phyloP scores from a whole-genome alignment of 176 grass and related monocot species.

The Stipa capillata region DNA sequence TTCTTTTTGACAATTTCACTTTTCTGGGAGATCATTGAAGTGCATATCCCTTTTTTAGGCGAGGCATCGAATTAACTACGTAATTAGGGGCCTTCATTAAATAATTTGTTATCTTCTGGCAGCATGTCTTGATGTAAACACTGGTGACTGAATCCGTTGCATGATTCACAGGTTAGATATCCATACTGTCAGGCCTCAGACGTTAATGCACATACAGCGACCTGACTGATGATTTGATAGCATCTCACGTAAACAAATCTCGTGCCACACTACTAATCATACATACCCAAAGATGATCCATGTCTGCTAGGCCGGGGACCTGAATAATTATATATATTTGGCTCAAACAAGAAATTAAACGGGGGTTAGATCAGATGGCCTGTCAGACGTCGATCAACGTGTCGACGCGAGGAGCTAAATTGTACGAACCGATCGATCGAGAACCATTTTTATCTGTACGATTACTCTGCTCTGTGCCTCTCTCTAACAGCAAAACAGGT shows the following conservation, averaged over 20 bases:
- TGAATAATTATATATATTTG: background rate
- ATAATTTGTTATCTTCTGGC: too few species aligned
- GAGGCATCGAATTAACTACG: too few species aligned
- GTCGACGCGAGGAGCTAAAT: background rate
- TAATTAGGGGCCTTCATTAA: too few species aligned
- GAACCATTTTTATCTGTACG: too few species aligned
- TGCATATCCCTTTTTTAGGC: too few species aligned
- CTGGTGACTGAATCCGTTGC: background rate
- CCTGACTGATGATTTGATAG: background rate
- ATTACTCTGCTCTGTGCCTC: background rate
- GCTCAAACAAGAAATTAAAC: background rate
- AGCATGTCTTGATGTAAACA: too few species aligned
- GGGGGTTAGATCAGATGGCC: background rate
- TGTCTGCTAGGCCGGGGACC: background rate
- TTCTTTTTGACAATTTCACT: too few species aligned
- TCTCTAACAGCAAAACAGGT: conserved; percentile 1
- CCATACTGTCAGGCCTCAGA: background rate
- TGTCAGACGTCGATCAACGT: background rate
- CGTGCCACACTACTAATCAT: background rate
- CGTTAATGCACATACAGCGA: background rate
- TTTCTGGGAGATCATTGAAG: too few species aligned
- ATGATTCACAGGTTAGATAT: background rate
- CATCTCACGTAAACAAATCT: background rate
- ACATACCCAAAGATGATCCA: background rate
- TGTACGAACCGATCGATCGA: too few species aligned